Conservation (phyloP, 2,329 filamentous ascomycete species). For the Neofusicoccum sp. region DNA sequence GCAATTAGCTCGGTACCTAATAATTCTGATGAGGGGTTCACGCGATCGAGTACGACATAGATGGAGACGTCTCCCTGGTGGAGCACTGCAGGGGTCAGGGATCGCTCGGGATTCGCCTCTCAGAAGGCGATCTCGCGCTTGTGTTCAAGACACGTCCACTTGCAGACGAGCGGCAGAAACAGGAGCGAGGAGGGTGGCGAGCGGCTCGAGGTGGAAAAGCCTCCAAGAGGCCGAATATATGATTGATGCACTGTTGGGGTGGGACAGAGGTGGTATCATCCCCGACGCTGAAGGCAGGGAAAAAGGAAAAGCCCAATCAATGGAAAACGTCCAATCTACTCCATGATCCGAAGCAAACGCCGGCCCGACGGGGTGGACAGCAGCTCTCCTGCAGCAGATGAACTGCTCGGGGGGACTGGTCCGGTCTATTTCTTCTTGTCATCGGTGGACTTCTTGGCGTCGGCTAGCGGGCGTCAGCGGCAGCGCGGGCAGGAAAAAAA, state of each 20-base stretch:
- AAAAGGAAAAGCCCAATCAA: constrained; percentile 2
- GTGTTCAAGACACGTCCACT: background rate
- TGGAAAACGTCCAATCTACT: constrained; percentile 13
- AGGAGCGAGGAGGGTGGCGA: background rate
- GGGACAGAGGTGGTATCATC: background rate
- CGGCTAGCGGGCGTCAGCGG: constrained; percentile 25
- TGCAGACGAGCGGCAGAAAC: background rate
- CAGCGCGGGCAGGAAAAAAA: background rate
- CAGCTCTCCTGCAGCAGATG: background rate
- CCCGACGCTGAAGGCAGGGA: constrained; percentile 6
- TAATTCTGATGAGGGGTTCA: background rate
- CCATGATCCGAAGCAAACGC: constrained; percentile 2
- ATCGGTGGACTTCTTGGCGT: constrained; percentile 27
- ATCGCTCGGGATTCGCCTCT: background rate
- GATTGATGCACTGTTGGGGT: background rate
- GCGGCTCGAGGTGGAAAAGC: background rate
- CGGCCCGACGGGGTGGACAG: background rate
- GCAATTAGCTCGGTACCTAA: background rate
- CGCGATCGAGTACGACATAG: background rate
- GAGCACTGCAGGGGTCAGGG: constrained; percentile 3
- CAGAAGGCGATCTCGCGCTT: background rate
- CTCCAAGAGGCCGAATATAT: background rate
- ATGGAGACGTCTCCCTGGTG: background rate
- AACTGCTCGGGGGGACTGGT: background rate
- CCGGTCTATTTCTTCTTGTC: constrained; percentile 14